These are phyloP conservation scores for Dioscorea dumetorum DNA, from an alignment of 106 monocot genomes.

Conservation along the genomic window DNA sequence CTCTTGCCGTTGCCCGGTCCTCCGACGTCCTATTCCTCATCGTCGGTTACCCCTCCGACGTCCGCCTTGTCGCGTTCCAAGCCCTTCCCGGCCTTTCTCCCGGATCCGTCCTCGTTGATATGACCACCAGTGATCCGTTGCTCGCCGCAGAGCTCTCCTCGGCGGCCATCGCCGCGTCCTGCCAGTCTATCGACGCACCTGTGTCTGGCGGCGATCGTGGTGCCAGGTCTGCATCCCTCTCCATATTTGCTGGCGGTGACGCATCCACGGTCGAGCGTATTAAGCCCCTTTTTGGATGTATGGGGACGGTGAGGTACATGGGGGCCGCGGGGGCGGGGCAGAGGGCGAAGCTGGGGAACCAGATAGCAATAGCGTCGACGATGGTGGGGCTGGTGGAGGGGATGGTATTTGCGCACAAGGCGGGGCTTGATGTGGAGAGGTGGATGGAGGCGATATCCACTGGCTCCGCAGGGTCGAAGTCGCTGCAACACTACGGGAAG, in stretches of 20 bases:
- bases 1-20: conserved; percentile 42
- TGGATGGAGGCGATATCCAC: conserved; percentile 85
- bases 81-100: conserved; percentile 43
- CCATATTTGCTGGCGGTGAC: conserved; percentile 84
- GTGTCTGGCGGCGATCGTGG: conserved; percentile 95
- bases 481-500: conserved; percentile 65
- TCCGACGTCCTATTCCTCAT: conserved; percentile 83
- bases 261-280: conserved; percentile 28
- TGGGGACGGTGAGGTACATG: conserved; percentile 86
- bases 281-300: conserved; percentile 42
- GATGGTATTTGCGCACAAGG: conserved; percentile 78
- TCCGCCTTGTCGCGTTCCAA: conserved; percentile 58
- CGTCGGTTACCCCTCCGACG: conserved; percentile 79
- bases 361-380: conserved; percentile 74
- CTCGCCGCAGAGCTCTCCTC: conserved; percentile 68
- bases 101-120: conserved; percentile 70
- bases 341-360: conserved; percentile 88
- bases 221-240: conserved; percentile 53
- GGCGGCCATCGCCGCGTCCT: conserved; percentile 21
- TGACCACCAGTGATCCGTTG: conserved; percentile 83
- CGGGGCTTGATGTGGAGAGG: conserved; percentile 57
- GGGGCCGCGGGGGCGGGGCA: conserved; percentile 80
- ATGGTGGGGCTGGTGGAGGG: conserved; percentile 96
- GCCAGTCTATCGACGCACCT: conserved; percentile 64
- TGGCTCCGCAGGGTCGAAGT: conserved; percentile 80